Base-by-base conservation (phyloP, 306 rosid species). In the Hippophae gyantsensis region DNA sequence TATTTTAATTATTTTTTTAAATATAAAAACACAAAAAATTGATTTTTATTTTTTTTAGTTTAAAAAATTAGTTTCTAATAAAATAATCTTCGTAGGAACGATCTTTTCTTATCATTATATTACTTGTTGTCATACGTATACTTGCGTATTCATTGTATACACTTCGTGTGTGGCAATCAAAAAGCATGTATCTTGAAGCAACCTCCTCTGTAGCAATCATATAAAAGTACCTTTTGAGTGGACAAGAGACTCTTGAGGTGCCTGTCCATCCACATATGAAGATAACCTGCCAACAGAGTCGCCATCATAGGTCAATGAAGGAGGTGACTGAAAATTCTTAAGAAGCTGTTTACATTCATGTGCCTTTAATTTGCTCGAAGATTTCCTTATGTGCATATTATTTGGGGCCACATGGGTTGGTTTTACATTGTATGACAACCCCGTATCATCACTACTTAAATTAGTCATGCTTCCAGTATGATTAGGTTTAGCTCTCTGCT, bases 381-480 rank as follows among this genome's bases (percentile, higher is more conserved):
- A 43, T 51, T 71, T 74, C 23, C 27, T 57, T 42, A 62, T 58
- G 57, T 57, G 58, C n/a, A 27, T 50, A 25, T 65, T 70, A 63
- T 71, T 67, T 58, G 48, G 26, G 46, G 75, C 61, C 47, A 14
- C 74, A 23, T 71, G 66, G 43, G 49, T 25, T 18, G 53, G 43
- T 57, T 67, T 67, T 58, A 65, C 79, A 45, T 50, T 78, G 43
- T 74, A 62, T 57, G 87, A 14, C 62, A 72, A 66, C 72, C 71
- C 79, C 59, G 68, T 63, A 54, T 62, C 73, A 66, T 25, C 61
- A 54, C 70, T 81, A 27, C 9, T 57, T 53, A 59, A 58, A 72
- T 42, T 51, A 14, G 40, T 45, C 50, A 73, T 64, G 58, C 58
- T 72, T 72, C 70, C 85, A 56, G 63, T 53, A 69, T 57, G 67